Evolutionary conservation across 768 basidiomycete species (phyloP).

Genomic region (Dentipellis fragilis): DNA sequence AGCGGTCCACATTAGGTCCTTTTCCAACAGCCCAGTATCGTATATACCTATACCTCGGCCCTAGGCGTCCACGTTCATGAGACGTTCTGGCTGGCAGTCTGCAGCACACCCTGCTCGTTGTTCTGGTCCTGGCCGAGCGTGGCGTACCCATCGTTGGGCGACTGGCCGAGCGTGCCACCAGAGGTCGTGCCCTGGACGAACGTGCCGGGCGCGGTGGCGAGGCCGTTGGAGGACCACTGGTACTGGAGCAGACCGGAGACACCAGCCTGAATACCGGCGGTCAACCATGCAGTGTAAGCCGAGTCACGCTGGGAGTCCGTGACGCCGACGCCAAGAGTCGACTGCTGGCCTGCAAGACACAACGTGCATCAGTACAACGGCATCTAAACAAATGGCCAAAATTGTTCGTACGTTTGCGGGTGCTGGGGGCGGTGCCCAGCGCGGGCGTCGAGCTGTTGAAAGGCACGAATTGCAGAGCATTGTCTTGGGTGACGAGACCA

Average conservation of each 20-base stretch:
- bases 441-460: slow-evolving; percentile 18
- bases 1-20: too few relatives aligned
- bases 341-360: slow-evolving; percentile 3
- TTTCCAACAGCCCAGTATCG: not conserved
- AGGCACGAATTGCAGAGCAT: slow-evolving; percentile 19
- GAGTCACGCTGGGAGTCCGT: not conserved
- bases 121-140: not conserved
- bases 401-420: slow-evolving; percentile 3
- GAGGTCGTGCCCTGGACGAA: not conserved
- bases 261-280: slow-evolving; percentile 2
- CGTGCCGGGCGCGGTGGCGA: slow-evolving; percentile 2
- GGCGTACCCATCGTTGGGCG: slow-evolving; percentile 13
- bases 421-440: not conserved
- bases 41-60: not conserved
- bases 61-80: not conserved
- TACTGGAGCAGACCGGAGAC: slow-evolving; percentile 6
- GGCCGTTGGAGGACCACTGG: slow-evolving; percentile 9
- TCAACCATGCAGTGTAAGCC: slow-evolving; percentile 6
- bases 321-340: not conserved
- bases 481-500: slow-evolving; percentile 22
- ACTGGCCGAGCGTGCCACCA: slow-evolving; percentile 1
- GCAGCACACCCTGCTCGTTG: slow-evolving; percentile 1
- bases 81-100: not conserved
- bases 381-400: not conserved
- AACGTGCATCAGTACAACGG: not conserved